These are phyloP conservation scores for Lactarius tabidus DNA, from an alignment of 768 basidiomycete genomes.

Conservation along the genomic window DNA sequence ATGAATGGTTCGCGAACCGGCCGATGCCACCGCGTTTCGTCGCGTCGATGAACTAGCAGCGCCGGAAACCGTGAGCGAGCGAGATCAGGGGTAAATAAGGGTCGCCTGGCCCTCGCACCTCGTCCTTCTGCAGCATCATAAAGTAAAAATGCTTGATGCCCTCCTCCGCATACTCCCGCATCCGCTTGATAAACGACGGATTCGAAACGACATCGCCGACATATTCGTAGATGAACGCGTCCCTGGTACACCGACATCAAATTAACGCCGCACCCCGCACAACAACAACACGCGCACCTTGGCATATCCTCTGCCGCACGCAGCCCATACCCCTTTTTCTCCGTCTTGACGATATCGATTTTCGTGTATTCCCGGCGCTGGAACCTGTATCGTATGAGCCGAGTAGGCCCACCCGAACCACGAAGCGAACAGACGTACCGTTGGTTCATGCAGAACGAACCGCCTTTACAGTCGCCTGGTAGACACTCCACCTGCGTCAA, in stretches of 20 bases:
- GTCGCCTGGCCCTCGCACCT: slow-evolving; percentile 48
- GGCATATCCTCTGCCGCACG: slow-evolving; percentile 65
- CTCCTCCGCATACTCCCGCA: slow-evolving; percentile 89
- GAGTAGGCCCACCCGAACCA: background rate
- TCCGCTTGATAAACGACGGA: slow-evolving; percentile 82
- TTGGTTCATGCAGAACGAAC: slow-evolving; percentile 83
- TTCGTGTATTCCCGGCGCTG: slow-evolving; percentile 79
- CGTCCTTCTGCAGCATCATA: slow-evolving; percentile 98
- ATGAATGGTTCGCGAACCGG: slow-evolving; percentile 97
- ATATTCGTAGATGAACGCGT: slow-evolving; percentile 94
- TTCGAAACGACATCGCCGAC: slow-evolving; percentile 94
- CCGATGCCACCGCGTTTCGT: slow-evolving; percentile 96
- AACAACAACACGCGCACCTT: slow-evolving; percentile 45
- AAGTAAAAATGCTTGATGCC: slow-evolving; percentile 98
- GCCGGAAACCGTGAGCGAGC: background rate
- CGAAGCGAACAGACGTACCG: slow-evolving; percentile 65
- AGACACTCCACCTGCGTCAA: slow-evolving; percentile 97
- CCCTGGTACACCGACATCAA: slow-evolving; percentile 49
- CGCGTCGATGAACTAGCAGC: slow-evolving; percentile 98
- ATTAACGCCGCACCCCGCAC: background rate
- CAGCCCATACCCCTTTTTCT: slow-evolving; percentile 94
- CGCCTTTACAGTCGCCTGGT: slow-evolving; percentile 83
- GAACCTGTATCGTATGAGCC: slow-evolving; percentile 52
- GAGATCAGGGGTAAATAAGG: background rate
- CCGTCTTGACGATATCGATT: slow-evolving; percentile 88